These are phyloP conservation scores for Colletotrichum truncatum DNA, from an alignment of 2,329 filamentous ascomycete species.

Conservation along the genomic window DNA sequence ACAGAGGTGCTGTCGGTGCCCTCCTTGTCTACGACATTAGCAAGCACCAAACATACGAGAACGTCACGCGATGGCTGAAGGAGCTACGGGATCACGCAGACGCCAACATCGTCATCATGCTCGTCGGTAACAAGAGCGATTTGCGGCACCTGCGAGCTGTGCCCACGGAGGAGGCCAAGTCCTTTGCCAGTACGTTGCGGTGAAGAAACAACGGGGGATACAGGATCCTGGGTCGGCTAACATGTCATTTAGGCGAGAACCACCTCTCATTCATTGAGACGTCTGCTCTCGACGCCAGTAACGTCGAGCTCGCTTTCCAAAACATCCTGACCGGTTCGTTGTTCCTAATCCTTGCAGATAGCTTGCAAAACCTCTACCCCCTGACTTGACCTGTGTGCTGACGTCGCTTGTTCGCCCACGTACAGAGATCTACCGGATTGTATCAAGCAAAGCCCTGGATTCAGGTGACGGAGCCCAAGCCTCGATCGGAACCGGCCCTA, in stretches of 20 bases:
- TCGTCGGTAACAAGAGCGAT: slow-evolving; percentile 99
- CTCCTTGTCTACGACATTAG: slow-evolving; percentile 99
- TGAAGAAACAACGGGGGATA: slow-evolving; percentile 20
- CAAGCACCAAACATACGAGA: slow-evolving; percentile 99
- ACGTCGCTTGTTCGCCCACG: slow-evolving; percentile 7
- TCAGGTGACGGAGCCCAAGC: slow-evolving; percentile 84
- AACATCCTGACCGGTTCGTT: slow-evolving; percentile 95
- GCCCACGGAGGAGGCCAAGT: slow-evolving; percentile 96
- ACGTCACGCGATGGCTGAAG: slow-evolving; percentile 98
- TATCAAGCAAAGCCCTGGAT: slow-evolving; percentile 96
- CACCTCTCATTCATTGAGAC: slow-evolving; percentile 99
- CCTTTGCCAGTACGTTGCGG: slow-evolving; percentile 83
- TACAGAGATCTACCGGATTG: slow-evolving; percentile 98
- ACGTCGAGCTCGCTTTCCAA: slow-evolving; percentile 98
- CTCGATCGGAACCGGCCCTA: slow-evolving; percentile 81
- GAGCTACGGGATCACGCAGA: slow-evolving; percentile 98
- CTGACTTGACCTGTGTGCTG: not conserved
- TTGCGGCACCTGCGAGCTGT: slow-evolving; percentile 97
- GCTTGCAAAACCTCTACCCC: slow-evolving; percentile 11
- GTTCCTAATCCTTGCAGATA: not conserved
- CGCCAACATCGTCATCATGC: slow-evolving; percentile 99
- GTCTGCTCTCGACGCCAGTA: slow-evolving; percentile 97
- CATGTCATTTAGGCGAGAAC: slow-evolving; percentile 78
- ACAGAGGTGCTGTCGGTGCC: slow-evolving; percentile 95
- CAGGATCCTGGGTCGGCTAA: slow-evolving; percentile 9